Conservation (phyloP, 1,139 yeast genomes). For the Suhomyces bolitotheri region DNA sequence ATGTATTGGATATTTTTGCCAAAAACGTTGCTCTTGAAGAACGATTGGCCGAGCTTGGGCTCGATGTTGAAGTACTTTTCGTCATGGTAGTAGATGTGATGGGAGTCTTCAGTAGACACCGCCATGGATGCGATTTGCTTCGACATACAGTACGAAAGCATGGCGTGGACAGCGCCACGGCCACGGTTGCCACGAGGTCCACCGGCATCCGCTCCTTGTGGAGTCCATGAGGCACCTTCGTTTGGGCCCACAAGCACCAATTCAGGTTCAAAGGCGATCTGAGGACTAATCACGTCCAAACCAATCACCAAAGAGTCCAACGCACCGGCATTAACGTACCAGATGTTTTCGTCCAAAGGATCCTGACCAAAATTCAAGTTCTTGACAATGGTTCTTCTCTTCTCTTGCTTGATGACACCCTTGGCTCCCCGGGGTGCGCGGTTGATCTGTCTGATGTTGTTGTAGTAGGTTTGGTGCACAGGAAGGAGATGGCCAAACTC, state of each 20-base stretch:
- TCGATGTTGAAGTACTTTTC: slow-evolving; percentile 26
- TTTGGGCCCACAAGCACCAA: slow-evolving; percentile 44
- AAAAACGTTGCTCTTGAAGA: slow-evolving; percentile 25
- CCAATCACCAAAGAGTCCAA: slow-evolving; percentile 33
- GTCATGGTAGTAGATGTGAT: slow-evolving; percentile 36
- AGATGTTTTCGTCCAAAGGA: slow-evolving; percentile 34
- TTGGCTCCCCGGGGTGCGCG: slow-evolving; percentile 22
- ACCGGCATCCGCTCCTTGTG: slow-evolving; percentile 1
- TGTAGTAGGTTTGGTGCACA: slow-evolving; percentile 33
- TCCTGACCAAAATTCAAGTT: slow-evolving; percentile 31
- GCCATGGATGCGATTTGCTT: slow-evolving; percentile 32
- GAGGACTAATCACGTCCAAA: slow-evolving; percentile 36
- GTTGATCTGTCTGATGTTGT: slow-evolving; percentile 21
- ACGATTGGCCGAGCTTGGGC: slow-evolving; percentile 10
- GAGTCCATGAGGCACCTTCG: slow-evolving; percentile 28
- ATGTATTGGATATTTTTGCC: slow-evolving; percentile 29
- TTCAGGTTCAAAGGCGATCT: slow-evolving; percentile 35
- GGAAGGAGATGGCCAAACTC: slow-evolving; percentile 38
- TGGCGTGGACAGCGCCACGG: slow-evolving; percentile 10
- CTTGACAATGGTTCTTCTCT: slow-evolving; percentile 5
- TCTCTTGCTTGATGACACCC: slow-evolving; percentile 17
- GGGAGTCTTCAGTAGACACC: slow-evolving; percentile 30
- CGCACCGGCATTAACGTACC: slow-evolving; percentile 43
- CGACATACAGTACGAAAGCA: slow-evolving; percentile 15
- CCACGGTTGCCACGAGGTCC: slow-evolving; percentile 7